phyloP scores from a whole-genome alignment of 345 rosid species.

The Garcia nutans region DNA sequence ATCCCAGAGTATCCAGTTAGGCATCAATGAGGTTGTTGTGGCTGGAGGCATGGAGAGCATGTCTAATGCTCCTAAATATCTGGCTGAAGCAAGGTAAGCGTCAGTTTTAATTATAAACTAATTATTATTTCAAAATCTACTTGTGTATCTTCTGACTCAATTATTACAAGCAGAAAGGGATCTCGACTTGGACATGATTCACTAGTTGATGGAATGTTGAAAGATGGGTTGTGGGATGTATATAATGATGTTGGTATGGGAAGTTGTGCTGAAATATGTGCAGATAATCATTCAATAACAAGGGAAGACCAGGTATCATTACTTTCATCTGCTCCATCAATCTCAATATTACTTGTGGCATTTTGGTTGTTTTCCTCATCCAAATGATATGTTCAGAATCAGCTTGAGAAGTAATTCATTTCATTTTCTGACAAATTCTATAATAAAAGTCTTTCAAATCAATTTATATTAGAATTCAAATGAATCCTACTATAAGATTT shows the following conservation, averaged over 20 bases:
- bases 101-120: conserved; percentile 3
- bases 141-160: conserved; percentile 22
- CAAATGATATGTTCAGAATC: not conserved
- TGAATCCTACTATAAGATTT: not conserved
- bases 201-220: conserved; percentile 90
- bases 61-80: conserved; percentile 91
- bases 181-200: conserved; percentile 94
- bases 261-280: conserved; percentile 88
- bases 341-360: not conserved
- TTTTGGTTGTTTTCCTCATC: not conserved
- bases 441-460: not conserved
- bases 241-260: conserved; percentile 94
- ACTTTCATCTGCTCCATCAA: not conserved
- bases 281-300: conserved; percentile 64
- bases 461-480: not conserved
- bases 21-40: conserved; percentile 87
- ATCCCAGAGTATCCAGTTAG: conserved; percentile 88
- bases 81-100: conserved; percentile 84
- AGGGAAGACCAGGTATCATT: conserved; percentile 82
- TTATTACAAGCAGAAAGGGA: conserved; percentile 69
- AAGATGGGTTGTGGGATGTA: conserved; percentile 98
- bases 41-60: conserved; percentile 99
- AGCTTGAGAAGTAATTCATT: not conserved
- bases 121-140: not conserved
- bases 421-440: not conserved